phyloP scores from a whole-genome alignment of 2,329 filamentous ascomycete species.

The Ophiostoma novo-ulmi region DNA sequence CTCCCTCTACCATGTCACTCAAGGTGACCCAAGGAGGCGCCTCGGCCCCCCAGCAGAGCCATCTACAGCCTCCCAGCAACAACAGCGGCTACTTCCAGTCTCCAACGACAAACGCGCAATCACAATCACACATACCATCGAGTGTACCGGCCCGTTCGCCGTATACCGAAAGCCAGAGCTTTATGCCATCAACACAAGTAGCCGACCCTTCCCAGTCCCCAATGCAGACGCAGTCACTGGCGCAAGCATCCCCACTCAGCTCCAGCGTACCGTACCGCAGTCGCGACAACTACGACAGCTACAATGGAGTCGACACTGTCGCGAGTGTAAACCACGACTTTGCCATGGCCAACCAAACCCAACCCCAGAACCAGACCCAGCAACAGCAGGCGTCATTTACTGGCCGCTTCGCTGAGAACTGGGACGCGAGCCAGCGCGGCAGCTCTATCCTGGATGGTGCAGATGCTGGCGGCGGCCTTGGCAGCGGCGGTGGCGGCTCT shows the following conservation, averaged over 20 bases:
- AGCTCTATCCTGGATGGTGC: constrained; percentile 57
- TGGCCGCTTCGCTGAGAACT: constrained; percentile 63
- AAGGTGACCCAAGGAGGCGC: not conserved
- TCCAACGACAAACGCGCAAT: not conserved
- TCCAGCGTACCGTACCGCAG: constrained; percentile 10
- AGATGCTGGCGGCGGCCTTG: constrained; percentile 26
- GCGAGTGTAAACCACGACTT: not conserved
- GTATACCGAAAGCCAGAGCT: constrained; percentile 24
- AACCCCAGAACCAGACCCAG: constrained; percentile 13
- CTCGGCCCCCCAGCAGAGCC: constrained; percentile 3
- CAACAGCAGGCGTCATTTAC: constrained; percentile 1
- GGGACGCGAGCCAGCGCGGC: constrained; percentile 63
- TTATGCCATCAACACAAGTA: constrained; percentile 25
- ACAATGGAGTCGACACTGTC: not conserved
- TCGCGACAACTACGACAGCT: constrained; percentile 20
- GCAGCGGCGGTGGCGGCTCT: not conserved
- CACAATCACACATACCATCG: not conserved
- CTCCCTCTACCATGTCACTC: not conserved
- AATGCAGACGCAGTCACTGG: constrained; percentile 34
- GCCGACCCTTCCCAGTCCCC: constrained; percentile 22
- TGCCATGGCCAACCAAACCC: constrained; percentile 23
- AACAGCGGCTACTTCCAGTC: constrained; percentile 13
- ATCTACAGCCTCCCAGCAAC: constrained; percentile 5
- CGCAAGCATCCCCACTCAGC: constrained; percentile 37
- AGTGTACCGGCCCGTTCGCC: constrained; percentile 23